A percentile compares a stretch with the other conserved stretches of the same genome.
Evolutionary conservation across 352 stramenopile species (phyloP).

Genomic region (Pythium guiyangense): DNA sequence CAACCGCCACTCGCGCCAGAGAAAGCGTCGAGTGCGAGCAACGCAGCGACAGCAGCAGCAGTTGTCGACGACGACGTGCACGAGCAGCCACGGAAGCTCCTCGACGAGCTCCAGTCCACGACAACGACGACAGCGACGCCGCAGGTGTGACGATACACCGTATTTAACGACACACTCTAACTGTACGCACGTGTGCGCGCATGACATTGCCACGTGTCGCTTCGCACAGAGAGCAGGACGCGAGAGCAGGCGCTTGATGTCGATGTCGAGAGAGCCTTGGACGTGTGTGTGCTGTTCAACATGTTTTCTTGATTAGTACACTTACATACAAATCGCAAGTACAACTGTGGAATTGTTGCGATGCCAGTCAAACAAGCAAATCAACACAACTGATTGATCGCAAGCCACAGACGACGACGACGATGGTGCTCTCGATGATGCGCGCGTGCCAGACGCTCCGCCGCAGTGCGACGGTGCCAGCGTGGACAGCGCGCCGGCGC

Average conservation of each 20-base stretch:
- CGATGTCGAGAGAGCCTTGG: too few relatives aligned
- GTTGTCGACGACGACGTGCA: constrained; percentile 4
- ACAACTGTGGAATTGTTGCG: not conserved
- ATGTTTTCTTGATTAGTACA: too few relatives aligned
- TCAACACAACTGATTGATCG: too few relatives aligned
- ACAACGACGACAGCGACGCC: not conserved
- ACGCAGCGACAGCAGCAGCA: not conserved
- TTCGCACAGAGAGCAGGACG: too few relatives aligned
- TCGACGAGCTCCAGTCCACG: constrained; percentile 13
- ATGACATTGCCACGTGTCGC: too few relatives aligned
- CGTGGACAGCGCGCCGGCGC: not conserved
- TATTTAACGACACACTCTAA: constrained; percentile 11
- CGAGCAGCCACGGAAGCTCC: constrained; percentile 6
- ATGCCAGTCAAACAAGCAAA: too few relatives aligned
- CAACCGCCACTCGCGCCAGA: constrained; percentile 6
- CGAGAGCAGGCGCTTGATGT: too few relatives aligned
- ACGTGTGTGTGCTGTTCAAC: too few relatives aligned
- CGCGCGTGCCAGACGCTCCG: constrained; percentile 4
- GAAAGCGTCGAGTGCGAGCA: not conserved
- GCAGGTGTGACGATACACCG: not conserved
- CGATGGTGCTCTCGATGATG: constrained; percentile 1
- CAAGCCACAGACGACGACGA: not conserved
- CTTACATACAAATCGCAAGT: too few relatives aligned
- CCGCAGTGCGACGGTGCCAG: not conserved
- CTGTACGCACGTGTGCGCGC: too few relatives aligned